These are phyloP conservation scores for Botrytis fragariae DNA, from an alignment of 2,329 filamentous ascomycete genomes.

Conservation along the genomic window DNA sequence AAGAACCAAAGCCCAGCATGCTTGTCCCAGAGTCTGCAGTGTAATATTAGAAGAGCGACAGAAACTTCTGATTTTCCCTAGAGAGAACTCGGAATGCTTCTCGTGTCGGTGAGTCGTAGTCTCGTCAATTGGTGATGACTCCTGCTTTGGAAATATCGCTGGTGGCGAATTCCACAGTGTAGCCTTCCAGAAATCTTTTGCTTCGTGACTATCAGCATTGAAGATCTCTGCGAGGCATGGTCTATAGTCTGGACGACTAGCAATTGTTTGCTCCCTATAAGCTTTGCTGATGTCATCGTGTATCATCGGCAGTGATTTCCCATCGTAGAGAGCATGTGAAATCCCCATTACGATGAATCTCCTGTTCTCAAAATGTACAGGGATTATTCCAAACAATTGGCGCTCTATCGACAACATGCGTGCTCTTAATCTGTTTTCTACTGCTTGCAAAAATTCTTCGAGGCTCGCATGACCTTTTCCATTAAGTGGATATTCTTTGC, in stretches of 20 bases:
- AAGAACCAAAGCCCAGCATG: constrained; percentile 71
- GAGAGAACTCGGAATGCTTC: constrained; percentile 43
- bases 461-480: constrained; percentile 19
- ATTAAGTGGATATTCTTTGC: no score
- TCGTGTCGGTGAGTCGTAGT: constrained; percentile 45
- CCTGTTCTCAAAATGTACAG: constrained; percentile 43
- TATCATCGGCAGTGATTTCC: constrained; percentile 74
- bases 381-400: constrained; percentile 43
- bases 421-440: constrained; percentile 42
- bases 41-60: constrained; percentile 69
- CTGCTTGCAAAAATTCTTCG: constrained; percentile 41
- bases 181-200: constrained; percentile 67
- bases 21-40: constrained; percentile 72
- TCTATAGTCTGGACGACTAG: constrained; percentile 48
- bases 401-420: constrained; percentile 40
- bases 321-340: constrained; percentile 85
- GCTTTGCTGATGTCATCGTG: constrained; percentile 67
- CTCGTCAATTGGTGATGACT: constrained; percentile 21
- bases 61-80: constrained; percentile 50
- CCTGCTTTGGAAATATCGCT: constrained; percentile 42
- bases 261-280: constrained; percentile 50
- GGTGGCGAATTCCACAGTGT: constrained; percentile 55
- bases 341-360: constrained; percentile 64
- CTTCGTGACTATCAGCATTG: constrained; percentile 43
- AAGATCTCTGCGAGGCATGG: constrained; percentile 51